Base-by-base conservation (phyloP, 768 basidiomycete species). In the Trametes meyenii region DNA sequence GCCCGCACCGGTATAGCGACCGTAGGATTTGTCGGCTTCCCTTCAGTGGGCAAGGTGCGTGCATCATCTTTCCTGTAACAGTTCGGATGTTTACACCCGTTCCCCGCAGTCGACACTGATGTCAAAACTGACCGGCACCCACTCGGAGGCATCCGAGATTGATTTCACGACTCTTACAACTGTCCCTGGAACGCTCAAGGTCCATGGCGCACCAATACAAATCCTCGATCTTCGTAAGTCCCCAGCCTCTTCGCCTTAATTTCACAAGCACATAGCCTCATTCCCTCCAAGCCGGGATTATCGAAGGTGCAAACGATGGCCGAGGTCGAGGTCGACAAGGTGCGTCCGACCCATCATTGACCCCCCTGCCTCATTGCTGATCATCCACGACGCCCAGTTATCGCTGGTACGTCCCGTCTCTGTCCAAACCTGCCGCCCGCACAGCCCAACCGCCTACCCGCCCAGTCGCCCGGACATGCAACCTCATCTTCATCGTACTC, bases 311-410 rank as follows among this genome's bases (percentile, higher is more conserved):
- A 95, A 72, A 64, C 39, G 62, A 64, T 21, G 62, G 62, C 38
- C 62, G 97, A 98, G 81, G 85, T 91, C 69, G 95, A 98, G 46
- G 97, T 98, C 78, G 97, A 98, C 78, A 99, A 98, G 84, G 96
- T 94, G 63, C 57, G 80, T 63, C 58, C 43, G 33, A 33, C 19
- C 23, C 16, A 50, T 17, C 48, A 13, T 44, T 21, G 5, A n/a
- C 48, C 50, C 57, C 29, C 52, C 56, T 40, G 29, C 45, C 57
- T 24, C 38, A 13, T 35, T 19, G n/a, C 46, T 33, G 23, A 44
- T 14, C 36, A 13, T 51, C 12, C 48, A 33, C 35, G 13, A 33
- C 35, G 13, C 39, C 44, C 43, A 64, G 62, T 55, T 13, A 64
- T 54, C 19, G 44, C 35, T 49, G 98, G 97, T 98, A 98, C 70